Evolutionary conservation across 148 eudicot species (phyloP).

Genomic region (Camellia granthamiana): DNA sequence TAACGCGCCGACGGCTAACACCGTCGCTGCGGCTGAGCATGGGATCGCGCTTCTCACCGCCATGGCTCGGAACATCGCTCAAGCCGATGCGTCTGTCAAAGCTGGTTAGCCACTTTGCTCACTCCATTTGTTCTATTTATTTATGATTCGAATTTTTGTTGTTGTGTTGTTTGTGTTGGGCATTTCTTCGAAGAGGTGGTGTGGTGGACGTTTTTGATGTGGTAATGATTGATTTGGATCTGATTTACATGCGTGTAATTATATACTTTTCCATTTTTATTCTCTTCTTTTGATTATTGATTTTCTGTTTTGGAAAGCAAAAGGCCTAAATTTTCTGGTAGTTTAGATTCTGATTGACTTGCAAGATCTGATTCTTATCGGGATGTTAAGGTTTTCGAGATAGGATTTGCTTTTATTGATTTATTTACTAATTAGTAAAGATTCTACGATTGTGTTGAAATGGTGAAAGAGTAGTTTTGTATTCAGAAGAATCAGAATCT

Average conservation of each 20-base stretch:
- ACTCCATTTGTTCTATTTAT: neutral
- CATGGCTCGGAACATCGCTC: slow-evolving; percentile 94
- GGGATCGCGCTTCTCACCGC: slow-evolving; percentile 85
- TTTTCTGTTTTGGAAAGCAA: neutral
- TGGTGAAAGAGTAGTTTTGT: neutral
- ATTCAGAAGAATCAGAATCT: neutral
- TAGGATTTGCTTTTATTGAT: neutral
- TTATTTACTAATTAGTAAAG: neutral
- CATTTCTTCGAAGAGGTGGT: slow-evolving; percentile 35
- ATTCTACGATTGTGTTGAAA: neutral
- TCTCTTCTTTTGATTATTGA: neutral
- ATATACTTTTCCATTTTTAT: neutral
- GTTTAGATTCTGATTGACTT: slow-evolving; percentile 6
- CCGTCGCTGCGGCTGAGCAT: slow-evolving; percentile 97
- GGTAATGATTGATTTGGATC: slow-evolving; percentile 6
- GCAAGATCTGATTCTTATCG: slow-evolving; percentile 8
- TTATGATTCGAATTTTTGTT: neutral
- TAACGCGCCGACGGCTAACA: slow-evolving; percentile 95
- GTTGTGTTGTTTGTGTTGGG: neutral
- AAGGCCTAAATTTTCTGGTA: neutral
- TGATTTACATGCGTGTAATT: neutral
- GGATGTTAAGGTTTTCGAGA: neutral
- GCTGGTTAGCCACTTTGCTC: slow-evolving; percentile 45
- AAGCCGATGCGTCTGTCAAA: slow-evolving; percentile 92
- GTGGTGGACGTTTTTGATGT: neutral